Conservation (phyloP, 2,329 filamentous ascomycete species). For the Neofusicoccum parvum region DNA sequence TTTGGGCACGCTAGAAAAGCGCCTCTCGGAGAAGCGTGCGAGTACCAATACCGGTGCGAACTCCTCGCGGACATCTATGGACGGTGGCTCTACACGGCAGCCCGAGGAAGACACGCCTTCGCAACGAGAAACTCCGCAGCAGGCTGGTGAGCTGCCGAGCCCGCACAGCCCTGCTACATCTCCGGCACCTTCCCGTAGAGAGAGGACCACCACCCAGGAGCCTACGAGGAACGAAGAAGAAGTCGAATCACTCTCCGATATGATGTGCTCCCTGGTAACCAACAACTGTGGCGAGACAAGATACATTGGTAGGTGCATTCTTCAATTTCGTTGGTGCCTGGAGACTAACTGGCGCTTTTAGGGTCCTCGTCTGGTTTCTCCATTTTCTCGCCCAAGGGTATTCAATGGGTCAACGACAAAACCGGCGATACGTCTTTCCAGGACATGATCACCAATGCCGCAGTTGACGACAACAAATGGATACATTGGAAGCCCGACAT, state of each 20-base stretch:
- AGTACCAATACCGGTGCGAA: conserved; percentile 34
- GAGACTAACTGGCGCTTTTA: conserved; percentile 41
- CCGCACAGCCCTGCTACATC: conserved; percentile 55
- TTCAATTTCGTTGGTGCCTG: not conserved
- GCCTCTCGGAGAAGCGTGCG: conserved; percentile 55
- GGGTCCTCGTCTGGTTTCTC: conserved; percentile 97
- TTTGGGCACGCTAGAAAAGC: conserved; percentile 83
- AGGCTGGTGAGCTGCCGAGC: conserved; percentile 48
- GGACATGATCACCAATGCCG: conserved; percentile 85
- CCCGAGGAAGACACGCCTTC: conserved; percentile 27
- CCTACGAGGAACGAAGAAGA: conserved; percentile 56
- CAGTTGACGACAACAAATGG: conserved; percentile 92
- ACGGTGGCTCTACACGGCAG: conserved; percentile 7
- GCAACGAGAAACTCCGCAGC: conserved; percentile 49
- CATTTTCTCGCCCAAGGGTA: conserved; percentile 97
- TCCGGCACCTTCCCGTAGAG: conserved; percentile 46
- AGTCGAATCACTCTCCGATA: conserved; percentile 87
- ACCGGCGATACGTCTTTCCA: conserved; percentile 96
- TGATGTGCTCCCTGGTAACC: conserved; percentile 98
- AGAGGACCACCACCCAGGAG: conserved; percentile 46
- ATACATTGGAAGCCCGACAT: conserved; percentile 98
- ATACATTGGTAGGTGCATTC: conserved; percentile 72
- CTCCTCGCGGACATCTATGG: conserved; percentile 16
- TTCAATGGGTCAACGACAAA: conserved; percentile 97
- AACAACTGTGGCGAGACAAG: conserved; percentile 93